Evolutionary conservation across 2,329 filamentous ascomycete species (phyloP).

Genomic region (Metarhizium guizhouense): DNA sequence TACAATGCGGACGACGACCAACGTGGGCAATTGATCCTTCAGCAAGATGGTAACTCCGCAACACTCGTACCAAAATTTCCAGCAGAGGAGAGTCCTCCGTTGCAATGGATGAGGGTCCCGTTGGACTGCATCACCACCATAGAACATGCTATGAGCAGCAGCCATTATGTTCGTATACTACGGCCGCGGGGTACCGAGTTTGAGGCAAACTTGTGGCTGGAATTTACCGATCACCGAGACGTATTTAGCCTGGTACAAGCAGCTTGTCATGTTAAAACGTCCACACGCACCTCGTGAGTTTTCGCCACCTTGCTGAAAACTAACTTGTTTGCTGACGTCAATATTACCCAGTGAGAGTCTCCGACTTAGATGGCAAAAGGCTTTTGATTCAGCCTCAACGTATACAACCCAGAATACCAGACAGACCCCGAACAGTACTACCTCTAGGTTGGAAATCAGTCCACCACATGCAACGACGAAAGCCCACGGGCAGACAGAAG

Average conservation of each 20-base stretch:
- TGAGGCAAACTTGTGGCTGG: slow-evolving; percentile 11
- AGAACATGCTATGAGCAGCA: slow-evolving; percentile 9
- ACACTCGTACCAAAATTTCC: background rate
- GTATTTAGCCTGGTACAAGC: background rate
- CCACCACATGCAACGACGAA: background rate
- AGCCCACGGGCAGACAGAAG: background rate
- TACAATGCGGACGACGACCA: slow-evolving; percentile 2
- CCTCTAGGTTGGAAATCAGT: background rate
- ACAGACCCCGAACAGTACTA: background rate
- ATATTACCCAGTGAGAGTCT: background rate
- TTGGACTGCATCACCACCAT: slow-evolving; percentile 2
- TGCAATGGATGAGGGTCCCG: slow-evolving; percentile 8
- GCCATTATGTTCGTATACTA: slow-evolving; percentile 12
- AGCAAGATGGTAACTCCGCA: background rate
- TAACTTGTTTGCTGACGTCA: background rate
- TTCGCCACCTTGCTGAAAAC: too few relatives aligned
- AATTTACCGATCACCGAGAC: slow-evolving; percentile 10
- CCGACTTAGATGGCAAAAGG: background rate
- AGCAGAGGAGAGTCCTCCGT: background rate
- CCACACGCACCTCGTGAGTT: background rate
- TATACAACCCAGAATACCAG: background rate
- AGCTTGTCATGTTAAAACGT: background rate
- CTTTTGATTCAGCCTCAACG: slow-evolving; percentile 3
- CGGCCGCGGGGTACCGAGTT: slow-evolving; percentile 10
- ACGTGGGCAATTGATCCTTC: slow-evolving; percentile 1